Evolutionary conservation across 345 rosid species (phyloP), one percentile per base, ranked within the genome.

Genomic region (Theobroma cacao): DNA sequence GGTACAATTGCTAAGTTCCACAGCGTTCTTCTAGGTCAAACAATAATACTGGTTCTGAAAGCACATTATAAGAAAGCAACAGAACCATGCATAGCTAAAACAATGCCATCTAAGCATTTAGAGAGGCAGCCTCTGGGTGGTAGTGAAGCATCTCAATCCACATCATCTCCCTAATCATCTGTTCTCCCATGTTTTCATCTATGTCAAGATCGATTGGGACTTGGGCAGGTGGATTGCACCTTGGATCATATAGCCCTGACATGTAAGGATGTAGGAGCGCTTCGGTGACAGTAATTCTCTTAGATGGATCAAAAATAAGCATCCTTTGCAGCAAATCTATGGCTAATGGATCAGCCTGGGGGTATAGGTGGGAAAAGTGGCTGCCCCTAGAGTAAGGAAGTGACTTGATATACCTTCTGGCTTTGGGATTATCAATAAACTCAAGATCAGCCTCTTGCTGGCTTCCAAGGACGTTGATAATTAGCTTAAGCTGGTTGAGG

Each of bases 191-290:
- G 38, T 86, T 83, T 79, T 91, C 93, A 2, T 90, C 95, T 58
- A 91, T 89, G 76, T 90, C 91, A 3, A 95, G 79, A 82, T 85
- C 77, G 31, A 92, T 83, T 0, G 94, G 94, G 52, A 88, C 90
- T 76, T 85, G 90, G 2, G 95, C 95, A 15, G 97, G 97, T 1
- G 91, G 93, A 78, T 91, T 88, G 45, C 70, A 12, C 6, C 78
- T 80, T 7, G 96, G 91, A 84, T 90, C 94, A 82, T 91, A 92
- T 17, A 92, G 76, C 3, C 84, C 88, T 0, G 90, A 80, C 87
- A 95, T 88, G 82, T 87, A 93, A 4, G 98, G 97, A 77, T 95
- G 98, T 31, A 80, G 87, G 60, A 93, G 91, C 2, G 98, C 98
- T 84, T 91, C 94, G 0, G 85, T 86, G 2, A 90, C 97, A 3